These are phyloP conservation scores for Rhododendron griersonianum DNA, from an alignment of 148 eudicot species.

Conservation along the genomic window DNA sequence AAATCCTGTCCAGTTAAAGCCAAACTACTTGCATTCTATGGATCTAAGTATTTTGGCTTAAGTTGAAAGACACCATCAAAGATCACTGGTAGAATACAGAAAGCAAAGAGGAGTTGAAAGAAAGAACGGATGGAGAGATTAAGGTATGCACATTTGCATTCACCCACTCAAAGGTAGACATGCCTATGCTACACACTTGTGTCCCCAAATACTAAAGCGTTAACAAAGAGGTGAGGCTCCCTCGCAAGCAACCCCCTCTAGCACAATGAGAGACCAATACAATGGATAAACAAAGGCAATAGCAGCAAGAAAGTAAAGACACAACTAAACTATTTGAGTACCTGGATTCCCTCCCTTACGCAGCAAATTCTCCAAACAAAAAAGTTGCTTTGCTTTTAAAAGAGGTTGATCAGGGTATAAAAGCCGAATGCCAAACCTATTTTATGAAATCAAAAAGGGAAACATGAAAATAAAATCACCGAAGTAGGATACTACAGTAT, in stretches of 20 bases:
- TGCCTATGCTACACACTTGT: not conserved
- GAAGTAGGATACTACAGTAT: not conserved
- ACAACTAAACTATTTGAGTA: constrained; percentile 20
- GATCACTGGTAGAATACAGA: not conserved
- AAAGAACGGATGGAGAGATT: not conserved
- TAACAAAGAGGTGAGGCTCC: not conserved
- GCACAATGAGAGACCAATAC: not conserved
- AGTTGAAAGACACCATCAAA: not conserved
- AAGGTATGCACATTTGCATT: not conserved
- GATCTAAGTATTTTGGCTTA: not conserved
- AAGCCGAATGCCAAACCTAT: constrained; percentile 56
- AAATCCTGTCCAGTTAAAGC: not conserved
- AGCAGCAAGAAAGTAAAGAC: constrained; percentile 1
- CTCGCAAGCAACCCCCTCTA: not conserved
- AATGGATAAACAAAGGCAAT: not conserved
- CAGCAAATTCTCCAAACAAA: constrained; percentile 69
- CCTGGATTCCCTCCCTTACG: constrained; percentile 57
- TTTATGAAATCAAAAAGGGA: not conserved
- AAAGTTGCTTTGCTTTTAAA: constrained; percentile 82
- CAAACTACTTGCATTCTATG: not conserved
- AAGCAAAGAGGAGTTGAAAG: not conserved
- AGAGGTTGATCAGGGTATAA: constrained; percentile 75
- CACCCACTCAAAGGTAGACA: not conserved
- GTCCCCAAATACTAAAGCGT: not conserved
- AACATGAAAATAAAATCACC: not conserved